These are phyloP conservation scores for Neophaeococcomyces aloes DNA, from an alignment of 2,329 filamentous ascomycete genomes.

Conservation along the genomic window DNA sequence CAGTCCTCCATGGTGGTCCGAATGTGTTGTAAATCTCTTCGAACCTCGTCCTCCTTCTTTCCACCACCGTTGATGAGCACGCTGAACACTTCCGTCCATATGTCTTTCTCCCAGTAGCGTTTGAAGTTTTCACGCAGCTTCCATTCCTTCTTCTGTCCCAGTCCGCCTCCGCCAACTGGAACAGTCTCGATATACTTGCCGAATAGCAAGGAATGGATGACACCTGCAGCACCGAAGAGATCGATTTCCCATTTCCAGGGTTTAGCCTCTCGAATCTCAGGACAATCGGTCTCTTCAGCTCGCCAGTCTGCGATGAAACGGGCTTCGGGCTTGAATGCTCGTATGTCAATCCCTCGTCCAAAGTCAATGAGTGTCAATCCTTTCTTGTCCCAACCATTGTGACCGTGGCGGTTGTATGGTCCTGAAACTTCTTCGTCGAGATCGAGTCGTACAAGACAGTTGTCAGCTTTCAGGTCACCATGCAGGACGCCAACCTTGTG, in stretches of 20 bases:
- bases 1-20: constrained; percentile 19
- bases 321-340: constrained; percentile 62
- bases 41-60: constrained; percentile 55
- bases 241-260: constrained; percentile 98
- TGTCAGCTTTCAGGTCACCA: constrained; percentile 91
- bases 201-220: constrained; percentile 80
- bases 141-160: constrained; percentile 52
- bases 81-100: constrained; percentile 77
- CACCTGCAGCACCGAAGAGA: constrained; percentile 83
- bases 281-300: constrained; percentile 74
- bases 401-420: constrained; percentile 63
- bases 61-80: constrained; percentile 66
- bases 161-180: constrained; percentile 13
- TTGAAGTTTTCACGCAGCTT: constrained; percentile 74
- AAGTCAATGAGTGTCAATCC: constrained; percentile 89
- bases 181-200: constrained; percentile 86
- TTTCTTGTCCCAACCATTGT: constrained; percentile 66
- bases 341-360: constrained; percentile 88
- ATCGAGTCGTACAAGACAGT: constrained; percentile 72
- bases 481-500: constrained; percentile 73
- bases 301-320: constrained; percentile 96
- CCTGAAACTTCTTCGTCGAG: constrained; percentile 37
- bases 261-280: constrained; percentile 85
- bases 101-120: constrained; percentile 90
- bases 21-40: constrained; percentile 25